Percentiles rank a stretch among this genome's conserved stretches.
Evolutionary conservation across 2,329 filamentous ascomycete genomes (phyloP).

Genomic region (Fusarium sp.): DNA sequence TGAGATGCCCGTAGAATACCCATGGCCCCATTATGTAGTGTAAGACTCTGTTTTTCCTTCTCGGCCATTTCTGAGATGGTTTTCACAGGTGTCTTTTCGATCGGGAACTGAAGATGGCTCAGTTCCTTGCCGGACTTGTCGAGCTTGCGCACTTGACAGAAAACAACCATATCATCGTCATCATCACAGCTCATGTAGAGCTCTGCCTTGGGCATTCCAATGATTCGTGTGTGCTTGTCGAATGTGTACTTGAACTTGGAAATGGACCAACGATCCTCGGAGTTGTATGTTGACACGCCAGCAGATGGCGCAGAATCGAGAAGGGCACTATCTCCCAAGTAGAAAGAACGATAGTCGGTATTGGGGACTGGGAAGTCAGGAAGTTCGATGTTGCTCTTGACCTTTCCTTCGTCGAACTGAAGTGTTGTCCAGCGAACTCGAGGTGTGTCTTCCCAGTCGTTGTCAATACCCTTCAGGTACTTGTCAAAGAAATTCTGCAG

Average conservation of each 20-base stretch:
- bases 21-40: conserved; percentile 20
- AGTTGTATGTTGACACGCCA: conserved; percentile 10
- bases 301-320: background rate
- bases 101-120: conserved; percentile 19
- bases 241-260: conserved; percentile 33
- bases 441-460: conserved; percentile 41
- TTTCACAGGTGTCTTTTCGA: conserved; percentile 18
- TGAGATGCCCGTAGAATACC: conserved; percentile 16
- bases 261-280: conserved; percentile 33
- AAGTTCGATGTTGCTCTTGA: conserved; percentile 30
- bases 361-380: conserved; percentile 27
- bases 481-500: conserved; percentile 36
- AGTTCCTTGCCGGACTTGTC: conserved; percentile 19
- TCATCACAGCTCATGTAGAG: conserved; percentile 37
- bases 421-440: conserved; percentile 38
- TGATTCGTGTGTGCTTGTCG: conserved; percentile 16
- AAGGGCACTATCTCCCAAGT: conserved; percentile 9
- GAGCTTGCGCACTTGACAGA: conserved; percentile 19
- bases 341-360: conserved; percentile 18
- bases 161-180: conserved; percentile 18
- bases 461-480: conserved; percentile 36
- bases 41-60: conserved; percentile 17
- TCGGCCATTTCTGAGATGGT: conserved; percentile 7
- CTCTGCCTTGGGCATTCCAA: conserved; percentile 31
- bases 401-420: conserved; percentile 37